Evolutionary conservation across 2,329 filamentous ascomycete species (phyloP), one percentile per base, ranked within the genome.

Genomic region (Tolypocladium sp.): DNA sequence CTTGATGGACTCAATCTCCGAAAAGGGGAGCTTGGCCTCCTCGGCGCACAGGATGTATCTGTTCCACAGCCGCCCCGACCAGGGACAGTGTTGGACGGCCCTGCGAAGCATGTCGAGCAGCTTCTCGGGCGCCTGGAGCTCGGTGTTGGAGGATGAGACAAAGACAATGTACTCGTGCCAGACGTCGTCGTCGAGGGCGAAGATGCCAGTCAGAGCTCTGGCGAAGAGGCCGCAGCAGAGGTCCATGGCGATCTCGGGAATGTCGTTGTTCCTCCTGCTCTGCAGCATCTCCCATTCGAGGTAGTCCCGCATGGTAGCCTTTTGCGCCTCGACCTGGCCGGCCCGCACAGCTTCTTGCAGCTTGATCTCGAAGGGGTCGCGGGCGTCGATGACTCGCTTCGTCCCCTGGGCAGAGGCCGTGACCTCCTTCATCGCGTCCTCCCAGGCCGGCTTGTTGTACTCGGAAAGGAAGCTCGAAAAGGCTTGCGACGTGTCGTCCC

Each of bases 1-100:
- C 74, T 99, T 99, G 71, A 97, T 92, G 46, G 86, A 82, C 66
- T 95, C 91, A 57, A 97, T 90, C 56, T 90, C 88, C 30, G 87
- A 79, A 67, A 96, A 96, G 0, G 88, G 80, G 63, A 87, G 82
- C 40, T 84, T 83, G 61, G 90, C 88, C 53, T 90, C 84, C 73
- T 97, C 94, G 4, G 91, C 90, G 25, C 87, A 88, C 57, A 97
- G 76, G 33, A 99, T 88, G 64, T 92, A 92, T 64, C 93, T 87
- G 8, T 91, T 90, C 94, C 94, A 99, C 8, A 99, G 80, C 35
- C 84, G 82, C 20, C 94, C 94, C 8, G 92, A 95, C 89, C 92
- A 96, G 2, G 94, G 92, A 66, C 93, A 96, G 73, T 97, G 94
- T 51, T 87, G 84, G 12, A 92, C 94, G 15, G 91, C 92, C 63